Evolutionary conservation across 306 rosid species (phyloP), one percentile per base, ranked within the genome.

Genomic region (Sindora glabra): DNA sequence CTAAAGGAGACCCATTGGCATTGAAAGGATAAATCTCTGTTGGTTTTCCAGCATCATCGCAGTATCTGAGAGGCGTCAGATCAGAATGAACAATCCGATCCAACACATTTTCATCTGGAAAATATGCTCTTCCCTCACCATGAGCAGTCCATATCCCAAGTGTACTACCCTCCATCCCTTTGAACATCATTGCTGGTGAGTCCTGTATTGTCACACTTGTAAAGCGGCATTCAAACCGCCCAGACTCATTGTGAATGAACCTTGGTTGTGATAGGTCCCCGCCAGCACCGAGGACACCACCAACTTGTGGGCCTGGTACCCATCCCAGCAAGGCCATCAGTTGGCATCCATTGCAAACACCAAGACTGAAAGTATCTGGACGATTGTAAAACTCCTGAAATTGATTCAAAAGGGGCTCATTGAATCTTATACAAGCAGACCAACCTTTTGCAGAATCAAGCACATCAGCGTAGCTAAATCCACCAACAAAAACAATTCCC

Each of bases 271-370:
- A 86, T 25, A 89, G 81, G 62, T 89, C 95, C 1, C 97, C 95
- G 32, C 97, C 91, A 16, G 72, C 82, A 63, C 95, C 97, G 33
- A 56, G 82, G 44, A 81, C 89, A 8, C 96, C 96, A 7, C 96
- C 96, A 53, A 89, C 85, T 68, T 72, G 87, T 2, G 97, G 95
- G 15, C 95, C 94, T 0, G 97, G 97, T 56, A 90, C 70, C 95
- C 94, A 90, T 48, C 97, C 97, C 79, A 90, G 65, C 47, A 90
- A 73, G 54, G 96, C 97, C 97, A 87, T 90, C 25, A 90, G 89
- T 72, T 90, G 97, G 72, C 97, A 90, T 8, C 97, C 97, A 61
- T 90, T 90, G 79, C 97, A 90, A 57, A 90, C 86, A 10, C 97
- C 97, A 2, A 90, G 89, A 49, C 95, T 90, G 68, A 90, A 90